Evolutionary conservation across 306 rosid genomes (phyloP).

Genomic region (Nissolia schottii): DNA sequence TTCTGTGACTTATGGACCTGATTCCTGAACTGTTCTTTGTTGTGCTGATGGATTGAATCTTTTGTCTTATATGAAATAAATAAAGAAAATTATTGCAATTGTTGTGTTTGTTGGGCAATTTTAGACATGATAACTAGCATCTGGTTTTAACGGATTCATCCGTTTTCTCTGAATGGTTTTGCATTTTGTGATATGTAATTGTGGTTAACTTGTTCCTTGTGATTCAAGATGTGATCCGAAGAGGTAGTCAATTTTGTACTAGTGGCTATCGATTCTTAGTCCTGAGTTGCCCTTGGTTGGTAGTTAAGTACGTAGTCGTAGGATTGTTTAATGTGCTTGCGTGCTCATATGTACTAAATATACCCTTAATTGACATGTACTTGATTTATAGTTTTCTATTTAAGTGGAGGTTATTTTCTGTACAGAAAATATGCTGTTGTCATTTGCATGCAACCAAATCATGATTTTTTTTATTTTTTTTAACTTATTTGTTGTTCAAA

Average conservation of each 20-base stretch:
- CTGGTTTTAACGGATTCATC: not conserved
- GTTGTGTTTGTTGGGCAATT: not conserved
- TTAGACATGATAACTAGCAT: slow-evolving; percentile 3
- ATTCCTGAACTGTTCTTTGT: slow-evolving; percentile 12
- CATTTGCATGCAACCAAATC: not conserved
- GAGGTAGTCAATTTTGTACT: not conserved
- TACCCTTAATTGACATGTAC: not conserved
- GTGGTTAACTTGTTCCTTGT: not conserved
- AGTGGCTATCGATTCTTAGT: not conserved
- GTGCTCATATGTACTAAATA: not conserved
- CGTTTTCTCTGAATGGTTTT: slow-evolving; percentile 18
- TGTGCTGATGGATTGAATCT: not conserved
- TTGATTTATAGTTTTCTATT: not conserved
- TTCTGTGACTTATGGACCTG: not conserved
- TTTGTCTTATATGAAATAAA: not conserved
- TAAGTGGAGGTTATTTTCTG: not conserved
- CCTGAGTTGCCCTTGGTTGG: not conserved
- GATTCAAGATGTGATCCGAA: not conserved
- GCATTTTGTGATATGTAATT: not conserved
- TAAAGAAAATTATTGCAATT: not conserved
- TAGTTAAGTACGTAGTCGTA: not conserved
- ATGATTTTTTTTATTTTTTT: too few relatives aligned
- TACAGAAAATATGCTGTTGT: not conserved
- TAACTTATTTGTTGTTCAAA: not conserved
- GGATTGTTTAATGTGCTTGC: not conserved